Conservation (phyloP, 371 early-diverging fungal genomes). For the Dipsacomyces acuminosporus region DNA sequence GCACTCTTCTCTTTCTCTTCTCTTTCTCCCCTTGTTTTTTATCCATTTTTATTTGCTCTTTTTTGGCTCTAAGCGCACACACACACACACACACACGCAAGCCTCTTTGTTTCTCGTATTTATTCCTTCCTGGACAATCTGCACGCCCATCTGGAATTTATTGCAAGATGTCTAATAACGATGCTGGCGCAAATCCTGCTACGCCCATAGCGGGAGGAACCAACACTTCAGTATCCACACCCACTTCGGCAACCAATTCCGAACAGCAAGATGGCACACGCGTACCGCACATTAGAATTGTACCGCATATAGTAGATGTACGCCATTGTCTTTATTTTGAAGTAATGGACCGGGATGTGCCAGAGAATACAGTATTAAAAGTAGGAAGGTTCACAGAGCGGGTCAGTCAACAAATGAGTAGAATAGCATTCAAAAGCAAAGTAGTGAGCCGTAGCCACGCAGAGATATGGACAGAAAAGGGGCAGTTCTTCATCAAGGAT, state of each 20-base stretch:
- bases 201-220: not conserved
- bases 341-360: slow-evolving; percentile 73
- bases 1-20: too few relatives aligned
- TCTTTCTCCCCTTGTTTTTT: too few relatives aligned
- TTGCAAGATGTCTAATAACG: too few relatives aligned
- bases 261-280: slow-evolving; percentile 7
- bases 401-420: slow-evolving; percentile 55
- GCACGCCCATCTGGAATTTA: too few relatives aligned
- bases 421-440: slow-evolving; percentile 86
- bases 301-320: slow-evolving; percentile 66
- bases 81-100: too few relatives aligned
- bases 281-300: slow-evolving; percentile 67
- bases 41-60: not conserved
- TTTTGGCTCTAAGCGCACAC: not conserved
- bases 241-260: slow-evolving; percentile 3
- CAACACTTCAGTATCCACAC: slow-evolving; percentile 1
- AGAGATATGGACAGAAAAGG: slow-evolving; percentile 81
- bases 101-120: too few relatives aligned
- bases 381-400: slow-evolving; percentile 80
- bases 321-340: slow-evolving; percentile 75
- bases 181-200: too few relatives aligned
- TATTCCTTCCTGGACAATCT: too few relatives aligned
- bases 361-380: slow-evolving; percentile 62
- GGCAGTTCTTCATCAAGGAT: slow-evolving; percentile 86
- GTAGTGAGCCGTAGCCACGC: slow-evolving; percentile 92